phyloP scores from a whole-genome alignment of 2,329 filamentous ascomycete species.

The Cladosporium sphaerospermum region DNA sequence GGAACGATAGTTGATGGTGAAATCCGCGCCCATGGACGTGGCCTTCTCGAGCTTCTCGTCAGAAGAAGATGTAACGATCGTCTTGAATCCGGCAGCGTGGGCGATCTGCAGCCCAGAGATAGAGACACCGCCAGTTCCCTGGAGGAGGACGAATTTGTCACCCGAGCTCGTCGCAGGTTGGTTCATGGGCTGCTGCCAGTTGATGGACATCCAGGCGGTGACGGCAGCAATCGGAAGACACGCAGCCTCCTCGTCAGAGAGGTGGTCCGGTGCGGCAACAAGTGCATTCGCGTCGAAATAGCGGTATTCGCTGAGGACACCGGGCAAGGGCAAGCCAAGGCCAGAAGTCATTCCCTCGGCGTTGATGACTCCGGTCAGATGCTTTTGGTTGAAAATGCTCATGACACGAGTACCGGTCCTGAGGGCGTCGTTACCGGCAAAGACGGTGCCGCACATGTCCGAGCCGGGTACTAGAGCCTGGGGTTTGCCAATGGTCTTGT shows the following conservation, averaged over 20 bases:
- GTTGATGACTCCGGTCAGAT: constrained; percentile 54
- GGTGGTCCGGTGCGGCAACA: constrained; percentile 51
- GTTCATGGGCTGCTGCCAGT: constrained; percentile 52
- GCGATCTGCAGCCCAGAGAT: constrained; percentile 38
- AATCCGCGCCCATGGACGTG: constrained; percentile 50
- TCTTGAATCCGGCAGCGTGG: constrained; percentile 37
- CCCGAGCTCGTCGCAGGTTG: constrained; percentile 37
- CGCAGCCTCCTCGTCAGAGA: constrained; percentile 54
- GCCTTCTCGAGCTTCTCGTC: constrained; percentile 49
- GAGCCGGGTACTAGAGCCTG: constrained; percentile 56
- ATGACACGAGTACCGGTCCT: constrained; percentile 59
- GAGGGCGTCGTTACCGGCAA: constrained; percentile 45
- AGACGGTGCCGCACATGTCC: constrained; percentile 62
- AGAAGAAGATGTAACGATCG: constrained; percentile 56
- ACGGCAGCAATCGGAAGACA: constrained; percentile 57
- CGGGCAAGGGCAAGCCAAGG: constrained; percentile 54
- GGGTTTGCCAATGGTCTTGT: constrained; percentile 45
- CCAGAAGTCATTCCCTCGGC: constrained; percentile 51
- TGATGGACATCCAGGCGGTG: constrained; percentile 61
- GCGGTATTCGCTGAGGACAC: constrained; percentile 54
- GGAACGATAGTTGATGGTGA: constrained; percentile 56
- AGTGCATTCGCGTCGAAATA: constrained; percentile 53
- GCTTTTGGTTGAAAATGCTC: constrained; percentile 55
- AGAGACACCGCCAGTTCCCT: constrained; percentile 41
- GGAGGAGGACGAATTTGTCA: constrained; percentile 32